Evolutionary conservation across 805 yeast genomes (phyloP).

Genomic region (Pichia pseudocactophila): DNA sequence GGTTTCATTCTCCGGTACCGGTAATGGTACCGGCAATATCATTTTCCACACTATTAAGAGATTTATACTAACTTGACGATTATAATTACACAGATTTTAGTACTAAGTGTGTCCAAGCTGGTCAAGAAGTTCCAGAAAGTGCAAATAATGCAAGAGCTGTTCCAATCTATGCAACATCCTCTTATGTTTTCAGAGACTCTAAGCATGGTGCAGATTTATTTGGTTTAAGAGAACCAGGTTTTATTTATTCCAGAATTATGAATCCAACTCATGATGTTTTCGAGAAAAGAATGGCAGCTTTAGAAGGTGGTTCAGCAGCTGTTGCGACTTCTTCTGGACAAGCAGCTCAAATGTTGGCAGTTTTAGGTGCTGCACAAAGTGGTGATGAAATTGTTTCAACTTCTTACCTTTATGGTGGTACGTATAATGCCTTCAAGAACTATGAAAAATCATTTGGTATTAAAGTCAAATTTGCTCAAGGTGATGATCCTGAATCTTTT

Average conservation of each 20-base stretch:
- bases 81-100: constrained; percentile 6
- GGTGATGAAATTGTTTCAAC: constrained; percentile 91
- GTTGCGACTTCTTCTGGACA: constrained; percentile 92
- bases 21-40: no score
- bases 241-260: constrained; percentile 80
- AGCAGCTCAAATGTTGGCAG: constrained; percentile 85
- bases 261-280: constrained; percentile 91
- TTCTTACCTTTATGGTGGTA: constrained; percentile 87
- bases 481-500: constrained; percentile 66
- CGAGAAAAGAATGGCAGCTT: constrained; percentile 85
- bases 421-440: constrained; percentile 90
- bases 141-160: constrained; percentile 75
- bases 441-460: constrained; percentile 78
- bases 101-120: constrained; percentile 76
- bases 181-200: constrained; percentile 80
- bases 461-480: constrained; percentile 75
- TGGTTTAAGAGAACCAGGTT: constrained; percentile 76
- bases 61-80: background rate
- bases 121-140: constrained; percentile 62
- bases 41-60: background rate
- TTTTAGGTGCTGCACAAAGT: constrained; percentile 71
- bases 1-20: background rate
- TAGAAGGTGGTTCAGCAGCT: constrained; percentile 89
- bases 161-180: constrained; percentile 87
- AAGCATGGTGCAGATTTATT: constrained; percentile 89